Conservation (phyloP, 148 eudicot genomes). For the Amaranthus palmeri region DNA sequence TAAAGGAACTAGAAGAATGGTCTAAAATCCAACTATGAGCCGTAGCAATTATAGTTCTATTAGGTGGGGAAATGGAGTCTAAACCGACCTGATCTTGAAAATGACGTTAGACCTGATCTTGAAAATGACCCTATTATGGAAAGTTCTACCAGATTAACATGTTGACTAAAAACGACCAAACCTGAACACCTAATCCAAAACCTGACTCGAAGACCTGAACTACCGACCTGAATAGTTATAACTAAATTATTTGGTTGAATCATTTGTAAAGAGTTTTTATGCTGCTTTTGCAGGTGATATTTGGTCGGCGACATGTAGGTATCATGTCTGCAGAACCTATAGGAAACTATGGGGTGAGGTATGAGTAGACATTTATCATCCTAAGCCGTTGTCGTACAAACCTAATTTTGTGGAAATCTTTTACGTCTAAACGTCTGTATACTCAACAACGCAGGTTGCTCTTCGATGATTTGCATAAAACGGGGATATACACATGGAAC, state of each 20-base stretch:
- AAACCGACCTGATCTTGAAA: too few species aligned
- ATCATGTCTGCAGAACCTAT: slow-evolving; percentile 97
- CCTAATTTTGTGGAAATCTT: neutral
- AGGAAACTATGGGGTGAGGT: slow-evolving; percentile 99
- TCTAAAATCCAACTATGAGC: too few species aligned
- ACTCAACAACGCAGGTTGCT: slow-evolving; percentile 48
- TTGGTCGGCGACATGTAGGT: slow-evolving; percentile 82
- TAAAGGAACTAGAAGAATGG: neutral
- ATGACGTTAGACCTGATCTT: too few species aligned
- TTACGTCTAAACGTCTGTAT: slow-evolving; percentile 6
- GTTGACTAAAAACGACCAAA: too few species aligned
- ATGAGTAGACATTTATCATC: slow-evolving; percentile 14
- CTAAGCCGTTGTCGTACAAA: neutral
- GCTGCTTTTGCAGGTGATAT: slow-evolving; percentile 59
- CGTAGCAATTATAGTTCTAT: too few species aligned
- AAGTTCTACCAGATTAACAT: too few species aligned
- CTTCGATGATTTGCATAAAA: slow-evolving; percentile 87
- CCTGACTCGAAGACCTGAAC: too few species aligned
- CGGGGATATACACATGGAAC: slow-evolving; percentile 93
- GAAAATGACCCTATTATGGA: too few species aligned
- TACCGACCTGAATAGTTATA: too few species aligned
- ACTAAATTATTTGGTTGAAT: too few species aligned
- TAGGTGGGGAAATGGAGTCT: too few species aligned
- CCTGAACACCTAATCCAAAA: too few species aligned
- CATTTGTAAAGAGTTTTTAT: neutral